Evolutionary conservation across 2,329 filamentous ascomycete genomes (phyloP), one percentile per base, ranked within the genome.

Genomic region (Fusarium verrucosum): DNA sequence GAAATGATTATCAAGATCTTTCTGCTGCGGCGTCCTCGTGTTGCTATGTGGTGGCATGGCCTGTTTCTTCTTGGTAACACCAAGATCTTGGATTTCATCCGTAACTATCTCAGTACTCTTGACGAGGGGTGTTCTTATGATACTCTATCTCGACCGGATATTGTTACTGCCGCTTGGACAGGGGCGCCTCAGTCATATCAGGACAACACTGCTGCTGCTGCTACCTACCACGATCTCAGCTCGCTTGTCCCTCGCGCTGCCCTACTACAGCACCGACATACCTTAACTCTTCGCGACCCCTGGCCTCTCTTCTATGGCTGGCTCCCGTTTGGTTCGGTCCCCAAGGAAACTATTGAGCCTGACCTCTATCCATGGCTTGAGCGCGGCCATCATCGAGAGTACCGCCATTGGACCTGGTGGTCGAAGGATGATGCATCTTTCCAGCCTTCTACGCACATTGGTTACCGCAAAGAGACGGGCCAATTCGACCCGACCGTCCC

Each of bases 1-100:
- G 66, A 71, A 33, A 57, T 66, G 41, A 57, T 73, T 5, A 60
- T 58, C 35, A 71, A 69, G 22, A 43, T 71, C 6, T 73, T 73
- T 40, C 50, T 61, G 13, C 49, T 65, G 25, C 68, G 70, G n/a
- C 70, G 72, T 26, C 71, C 72, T 26, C 65, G 72, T 10, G 67
- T 72, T 33, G 70, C 65, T 3, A 59, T 73, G 23, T 73, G 70
- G 72, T 73, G 72, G 72, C 60, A 72, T 25, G 72, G 70, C 13
- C 62, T 73, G 5, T 73, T 73, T 45, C 63, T 70, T 30, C 66
- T 73, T 5, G 70, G 69, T 0, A 61, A 66, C 37, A 7, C 60
- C 10, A 61, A 51, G 7, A 46, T 70, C 10, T 19, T 73, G 4
- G 65, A 72, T 9, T 58, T 62, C 30, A 72, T 73, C 16, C 47